A percentile compares a stretch with the other conserved stretches of the same genome.
These are phyloP conservation scores for Mallotus japonicus DNA, from an alignment of 441 rosid genomes.

Conservation along the genomic window DNA sequence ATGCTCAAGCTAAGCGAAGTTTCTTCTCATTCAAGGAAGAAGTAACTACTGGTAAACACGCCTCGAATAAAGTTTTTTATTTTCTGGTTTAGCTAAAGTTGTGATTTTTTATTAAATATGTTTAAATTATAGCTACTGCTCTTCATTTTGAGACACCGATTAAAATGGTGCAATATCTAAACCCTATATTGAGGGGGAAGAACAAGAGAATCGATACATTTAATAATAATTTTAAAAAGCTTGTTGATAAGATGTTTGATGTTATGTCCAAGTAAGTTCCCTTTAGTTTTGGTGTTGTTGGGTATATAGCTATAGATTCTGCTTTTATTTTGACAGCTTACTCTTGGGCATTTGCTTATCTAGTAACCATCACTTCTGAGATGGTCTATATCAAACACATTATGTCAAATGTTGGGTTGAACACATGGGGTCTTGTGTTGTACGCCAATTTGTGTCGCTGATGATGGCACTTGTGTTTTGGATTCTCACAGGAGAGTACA, in stretches of 20 bases:
- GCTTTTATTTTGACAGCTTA: constrained; percentile 81
- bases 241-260: constrained; percentile 82
- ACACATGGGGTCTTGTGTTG: constrained; percentile 89
- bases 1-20: constrained; percentile 56
- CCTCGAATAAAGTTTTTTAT: not conserved
- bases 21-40: constrained; percentile 31
- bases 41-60: constrained; percentile 51
- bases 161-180: constrained; percentile 72
- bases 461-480: constrained; percentile 86
- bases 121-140: constrained; percentile 45
- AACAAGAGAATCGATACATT: constrained; percentile 66
- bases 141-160: constrained; percentile 67
- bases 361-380: constrained; percentile 81
- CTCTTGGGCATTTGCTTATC: constrained; percentile 83
- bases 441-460: constrained; percentile 77
- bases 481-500: constrained; percentile 75
- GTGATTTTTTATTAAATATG: not conserved
- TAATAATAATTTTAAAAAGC: constrained; percentile 67
- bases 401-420: constrained; percentile 85
- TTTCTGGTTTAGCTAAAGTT: not conserved
- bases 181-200: constrained; percentile 70
- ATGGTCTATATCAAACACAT: constrained; percentile 97
- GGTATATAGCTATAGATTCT: constrained; percentile 89
- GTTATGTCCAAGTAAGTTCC: constrained; percentile 85
- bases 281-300: constrained; percentile 41